A percentile compares a stretch with the other conserved stretches of the same genome.
These are phyloP conservation scores for Naganishia kalamii DNA, from an alignment of 768 basidiomycete species.

Conservation along the genomic window DNA sequence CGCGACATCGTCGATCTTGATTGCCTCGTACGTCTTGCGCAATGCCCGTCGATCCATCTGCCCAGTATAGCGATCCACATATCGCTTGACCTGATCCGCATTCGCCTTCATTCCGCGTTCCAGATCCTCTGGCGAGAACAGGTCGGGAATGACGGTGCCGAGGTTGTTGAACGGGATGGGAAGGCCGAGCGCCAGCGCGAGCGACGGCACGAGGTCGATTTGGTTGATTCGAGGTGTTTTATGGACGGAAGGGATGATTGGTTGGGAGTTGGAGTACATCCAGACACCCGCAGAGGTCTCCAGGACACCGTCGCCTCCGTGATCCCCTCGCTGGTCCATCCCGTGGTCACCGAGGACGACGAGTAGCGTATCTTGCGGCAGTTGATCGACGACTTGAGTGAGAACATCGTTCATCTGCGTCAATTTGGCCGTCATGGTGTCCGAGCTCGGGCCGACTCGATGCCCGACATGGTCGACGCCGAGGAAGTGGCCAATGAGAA, in stretches of 20 bases:
- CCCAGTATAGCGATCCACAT: constrained; percentile 73
- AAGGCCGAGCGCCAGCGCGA: constrained; percentile 81
- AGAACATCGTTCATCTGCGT: constrained; percentile 81
- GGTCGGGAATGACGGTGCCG: constrained; percentile 81
- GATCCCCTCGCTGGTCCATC: constrained; percentile 90
- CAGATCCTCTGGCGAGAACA: constrained; percentile 63
- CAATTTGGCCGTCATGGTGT: constrained; percentile 77
- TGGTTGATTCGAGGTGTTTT: constrained; percentile 58
- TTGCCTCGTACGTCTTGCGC: constrained; percentile 33
- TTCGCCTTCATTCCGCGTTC: constrained; percentile 64
- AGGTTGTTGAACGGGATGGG: constrained; percentile 96
- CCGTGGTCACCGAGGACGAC: constrained; percentile 94
- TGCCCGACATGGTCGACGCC: constrained; percentile 97
- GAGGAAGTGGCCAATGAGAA: constrained; percentile 84
- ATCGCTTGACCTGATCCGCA: constrained; percentile 65
- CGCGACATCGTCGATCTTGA: constrained; percentile 3
- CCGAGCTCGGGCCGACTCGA: constrained; percentile 81
- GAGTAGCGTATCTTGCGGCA: constrained; percentile 77
- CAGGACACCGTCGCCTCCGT: constrained; percentile 79
- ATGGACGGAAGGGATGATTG: constrained; percentile 20
- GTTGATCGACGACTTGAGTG: constrained; percentile 59
- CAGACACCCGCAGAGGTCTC: constrained; percentile 83
- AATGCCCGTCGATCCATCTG: constrained; percentile 59
- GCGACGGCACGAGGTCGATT: constrained; percentile 82
- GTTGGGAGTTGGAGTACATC: constrained; percentile 76